phyloP scores from a whole-genome alignment of 495 filamentous ascomycete species.

The Penicillium angulare region DNA sequence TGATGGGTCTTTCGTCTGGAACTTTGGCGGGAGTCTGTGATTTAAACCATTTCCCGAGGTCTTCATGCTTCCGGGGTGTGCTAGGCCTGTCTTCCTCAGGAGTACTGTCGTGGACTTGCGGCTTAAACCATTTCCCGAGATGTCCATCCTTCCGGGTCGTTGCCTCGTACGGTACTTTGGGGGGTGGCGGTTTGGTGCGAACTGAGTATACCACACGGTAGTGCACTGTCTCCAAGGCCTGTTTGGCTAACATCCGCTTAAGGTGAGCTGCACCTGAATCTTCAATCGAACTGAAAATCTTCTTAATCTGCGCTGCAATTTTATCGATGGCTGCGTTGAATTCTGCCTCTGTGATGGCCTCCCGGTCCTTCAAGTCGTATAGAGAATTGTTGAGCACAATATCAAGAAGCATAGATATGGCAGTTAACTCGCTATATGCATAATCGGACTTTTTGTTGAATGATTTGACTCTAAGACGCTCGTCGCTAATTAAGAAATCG shows the following conservation, averaged over 20 bases:
- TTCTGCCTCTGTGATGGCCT: slow-evolving; percentile 38
- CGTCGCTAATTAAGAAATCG: slow-evolving; percentile 45
- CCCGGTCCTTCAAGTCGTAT: slow-evolving; percentile 23
- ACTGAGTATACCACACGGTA: slow-evolving; percentile 70
- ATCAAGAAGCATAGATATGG: slow-evolving; percentile 65
- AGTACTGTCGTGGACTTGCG: not conserved
- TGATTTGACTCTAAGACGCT: slow-evolving; percentile 46
- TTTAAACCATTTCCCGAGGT: slow-evolving; percentile 12
- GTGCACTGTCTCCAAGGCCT: slow-evolving; percentile 65
- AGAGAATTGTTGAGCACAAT: slow-evolving; percentile 68
- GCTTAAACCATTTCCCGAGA: slow-evolving; percentile 11
- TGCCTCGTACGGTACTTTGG: slow-evolving; percentile 53
- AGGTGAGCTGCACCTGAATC: slow-evolving; percentile 72
- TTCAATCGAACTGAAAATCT: slow-evolving; percentile 66
- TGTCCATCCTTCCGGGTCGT: slow-evolving; percentile 18
- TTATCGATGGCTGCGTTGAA: slow-evolving; percentile 71
- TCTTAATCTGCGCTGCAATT: slow-evolving; percentile 60
- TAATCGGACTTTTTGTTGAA: slow-evolving; percentile 44
- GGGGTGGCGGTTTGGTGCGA: slow-evolving; percentile 61
- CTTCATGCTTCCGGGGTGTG: slow-evolving; percentile 18
- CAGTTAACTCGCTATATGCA: slow-evolving; percentile 65
- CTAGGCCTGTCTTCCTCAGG: too few species aligned
- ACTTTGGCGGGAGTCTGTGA: not conserved
- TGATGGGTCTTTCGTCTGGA: too few species aligned
- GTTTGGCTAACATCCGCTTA: slow-evolving; percentile 70